Base-by-base conservation (phyloP, 1,284 basidiomycete genomes). In the Ustilago lituana region DNA sequence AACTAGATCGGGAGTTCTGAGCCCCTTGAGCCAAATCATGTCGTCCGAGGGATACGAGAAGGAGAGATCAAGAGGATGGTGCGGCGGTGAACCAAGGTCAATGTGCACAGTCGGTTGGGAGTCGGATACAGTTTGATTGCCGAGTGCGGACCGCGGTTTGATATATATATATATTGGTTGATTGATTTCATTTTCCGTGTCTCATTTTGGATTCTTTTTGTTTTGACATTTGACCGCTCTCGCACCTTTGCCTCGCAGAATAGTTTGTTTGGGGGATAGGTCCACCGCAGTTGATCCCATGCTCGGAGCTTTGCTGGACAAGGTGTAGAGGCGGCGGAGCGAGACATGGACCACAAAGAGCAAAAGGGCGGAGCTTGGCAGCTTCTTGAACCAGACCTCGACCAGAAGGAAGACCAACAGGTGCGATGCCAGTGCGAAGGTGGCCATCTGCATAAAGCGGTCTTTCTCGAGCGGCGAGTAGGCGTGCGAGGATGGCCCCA, bases 351-450 rank as follows among this genome's bases (percentile, higher is more conserved):
- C 19, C 14, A 32, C 17, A 17, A 33, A 33, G 1, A 45, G 29
- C 4, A 19, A 14, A n/a, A 5, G 20, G n/a, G 22, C 33, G 33
- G 11, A 45, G 43, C 20, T 45, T 32, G 43, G 31, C 29, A 45
- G 19, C 6, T 45, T 29, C 17, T 22, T n/a, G 19, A 31, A 31
- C 43, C 43, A 45, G 11, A 45, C 19, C 19, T 45, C 43, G 14
- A 45, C 43, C 10, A 45, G 31, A 12, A 29, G 43, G 20, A 45
- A 45, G 20, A 45, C 11, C 22, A 45, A 19, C n/a, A 45, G 20
- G 19, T 45, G 43, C 19, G 43, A 45, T 22, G 43, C 29, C n/a
- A 45, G 19, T 3, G 29, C 43, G 1, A 23, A 11, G 5, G 43
- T 31, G 3, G 17, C 43, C 7, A 45, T 33, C 5, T 33, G 43